These are phyloP conservation scores for Aureobasidium subglaciale DNA, from an alignment of 2,329 filamentous ascomycete genomes.

Conservation along the genomic window DNA sequence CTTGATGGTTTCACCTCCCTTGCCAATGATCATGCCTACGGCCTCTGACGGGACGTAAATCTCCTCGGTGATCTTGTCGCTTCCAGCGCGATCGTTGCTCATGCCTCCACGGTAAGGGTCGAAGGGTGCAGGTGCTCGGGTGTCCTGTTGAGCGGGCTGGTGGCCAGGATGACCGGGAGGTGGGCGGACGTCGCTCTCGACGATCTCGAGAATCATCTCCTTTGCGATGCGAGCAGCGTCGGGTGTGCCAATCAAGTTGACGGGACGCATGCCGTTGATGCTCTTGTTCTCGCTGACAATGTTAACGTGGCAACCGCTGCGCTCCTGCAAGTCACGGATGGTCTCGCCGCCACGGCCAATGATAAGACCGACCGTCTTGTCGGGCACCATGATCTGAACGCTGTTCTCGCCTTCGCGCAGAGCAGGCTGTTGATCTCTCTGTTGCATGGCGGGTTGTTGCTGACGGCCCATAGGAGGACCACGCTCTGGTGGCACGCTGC, in stretches of 20 bases:
- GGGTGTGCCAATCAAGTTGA: slow-evolving; percentile 78
- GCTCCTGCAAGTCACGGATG: slow-evolving; percentile 84
- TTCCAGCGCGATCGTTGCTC: slow-evolving; percentile 37
- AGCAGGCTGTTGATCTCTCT: slow-evolving; percentile 29
- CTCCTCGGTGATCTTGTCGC: slow-evolving; percentile 70
- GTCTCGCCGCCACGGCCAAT: slow-evolving; percentile 92
- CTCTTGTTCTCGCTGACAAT: slow-evolving; percentile 92
- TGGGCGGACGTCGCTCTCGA: slow-evolving; percentile 69
- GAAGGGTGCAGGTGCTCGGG: slow-evolving; percentile 22
- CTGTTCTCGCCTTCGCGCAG: slow-evolving; percentile 75
- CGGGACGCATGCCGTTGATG: slow-evolving; percentile 78
- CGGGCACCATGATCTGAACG: slow-evolving; percentile 89
- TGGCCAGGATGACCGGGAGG: slow-evolving; percentile 16
- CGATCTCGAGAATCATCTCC: slow-evolving; percentile 86
- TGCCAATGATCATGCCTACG: slow-evolving; percentile 94
- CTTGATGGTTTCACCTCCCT: slow-evolving; percentile 86
- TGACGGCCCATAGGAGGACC: neutral
- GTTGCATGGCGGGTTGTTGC: slow-evolving; percentile 5
- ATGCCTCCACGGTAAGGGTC: slow-evolving; percentile 30
- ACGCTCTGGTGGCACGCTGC: slow-evolving; percentile 14
- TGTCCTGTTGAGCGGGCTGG: slow-evolving; percentile 13
- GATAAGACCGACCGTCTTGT: slow-evolving; percentile 85
- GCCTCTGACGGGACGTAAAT: slow-evolving; percentile 84
- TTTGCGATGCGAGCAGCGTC: slow-evolving; percentile 71
- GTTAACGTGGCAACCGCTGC: slow-evolving; percentile 90